Evolutionary conservation across 441 rosid species (phyloP), one percentile per base, ranked within the genome.

Genomic region (Adansonia rubrostipa): DNA sequence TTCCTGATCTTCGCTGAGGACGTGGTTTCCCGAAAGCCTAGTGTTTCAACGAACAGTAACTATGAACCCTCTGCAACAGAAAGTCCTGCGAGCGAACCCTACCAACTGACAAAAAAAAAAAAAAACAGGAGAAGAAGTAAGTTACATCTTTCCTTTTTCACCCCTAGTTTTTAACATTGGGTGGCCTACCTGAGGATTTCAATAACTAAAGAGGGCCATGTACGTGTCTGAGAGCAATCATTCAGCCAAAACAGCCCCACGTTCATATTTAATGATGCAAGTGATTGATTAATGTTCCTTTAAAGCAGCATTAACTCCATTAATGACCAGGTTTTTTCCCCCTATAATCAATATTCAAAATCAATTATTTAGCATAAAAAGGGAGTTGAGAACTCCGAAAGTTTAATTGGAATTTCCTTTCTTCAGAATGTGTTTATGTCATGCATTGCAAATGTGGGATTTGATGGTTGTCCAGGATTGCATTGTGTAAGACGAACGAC

Each of bases 231-330:
- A 24, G 33, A 58, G 50, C 77, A 73, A 73, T 73, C 28, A 44
- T 58, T 17, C 42, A 58, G 71, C 71, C 20, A 44, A n/a, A 19
- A 17, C 53, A 17, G 33, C 54, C 53, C 54, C 71, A 67, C 53
- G 44, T 67, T 53, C 71, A 67, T 67, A 44, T 19, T 45, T 67
- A 15, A 17, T 19, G 72, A 67, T 44, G 54, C 54, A 64, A 64
- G 20, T 8, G 47, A 64, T n/a, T n/a, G 33, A 45, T 45, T 67
- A 67, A 9, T 42, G 71, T 42, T 19, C 53, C 33, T 67, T 67
- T 17, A 67, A 33, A 67, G 53, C 50, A 44, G 71, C 71, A 44
- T 66, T 44, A 44, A 17, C 54, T 9, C 42, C 42, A 36, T 36
- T 33, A 33, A 33, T 33, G 36, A 24, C 28, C 28, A 24, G 28